A percentile compares a stretch with the other conserved stretches of the same genome.
phyloP scores from a whole-genome alignment of 2,329 filamentous ascomycete genomes.

The Akanthomyces muscarius region DNA sequence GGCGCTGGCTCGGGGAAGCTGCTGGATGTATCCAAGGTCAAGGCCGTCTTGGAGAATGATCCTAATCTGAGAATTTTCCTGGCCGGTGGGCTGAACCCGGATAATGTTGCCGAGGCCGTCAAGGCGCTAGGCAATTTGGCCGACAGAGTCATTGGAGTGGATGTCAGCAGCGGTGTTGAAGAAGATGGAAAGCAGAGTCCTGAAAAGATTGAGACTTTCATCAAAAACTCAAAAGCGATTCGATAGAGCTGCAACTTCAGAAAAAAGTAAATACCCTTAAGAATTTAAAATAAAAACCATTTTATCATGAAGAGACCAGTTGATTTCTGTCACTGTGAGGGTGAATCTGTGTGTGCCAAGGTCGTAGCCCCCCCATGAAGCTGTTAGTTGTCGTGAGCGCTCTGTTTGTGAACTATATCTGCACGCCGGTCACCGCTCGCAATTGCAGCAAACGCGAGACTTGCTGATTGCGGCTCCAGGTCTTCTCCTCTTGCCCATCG shows the following conservation, averaged over 20 bases:
- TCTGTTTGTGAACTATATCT: neutral
- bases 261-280: neutral
- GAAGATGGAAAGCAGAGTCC: conserved; percentile 75
- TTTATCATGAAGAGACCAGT: neutral
- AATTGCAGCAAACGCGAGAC: neutral
- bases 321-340: neutral
- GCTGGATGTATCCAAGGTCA: conserved; percentile 68
- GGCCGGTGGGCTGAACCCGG: conserved; percentile 77
- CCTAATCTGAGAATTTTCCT: conserved; percentile 70
- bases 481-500: too few species aligned
- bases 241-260: conserved; percentile 32
- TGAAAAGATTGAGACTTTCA: conserved; percentile 75
- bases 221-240: conserved; percentile 66
- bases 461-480: neutral
- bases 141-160: conserved; percentile 71
- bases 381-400: neutral
- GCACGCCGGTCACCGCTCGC: neutral
- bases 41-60: conserved; percentile 61
- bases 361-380: too few species aligned
- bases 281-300: neutral
- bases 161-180: conserved; percentile 94
- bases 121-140: conserved; percentile 56
- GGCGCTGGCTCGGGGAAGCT: conserved; percentile 78
- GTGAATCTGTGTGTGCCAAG: neutral
- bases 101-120: conserved; percentile 70